Evolutionary conservation across 2,329 filamentous ascomycete species (phyloP).

Genomic region (Pyricularia sp.): DNA sequence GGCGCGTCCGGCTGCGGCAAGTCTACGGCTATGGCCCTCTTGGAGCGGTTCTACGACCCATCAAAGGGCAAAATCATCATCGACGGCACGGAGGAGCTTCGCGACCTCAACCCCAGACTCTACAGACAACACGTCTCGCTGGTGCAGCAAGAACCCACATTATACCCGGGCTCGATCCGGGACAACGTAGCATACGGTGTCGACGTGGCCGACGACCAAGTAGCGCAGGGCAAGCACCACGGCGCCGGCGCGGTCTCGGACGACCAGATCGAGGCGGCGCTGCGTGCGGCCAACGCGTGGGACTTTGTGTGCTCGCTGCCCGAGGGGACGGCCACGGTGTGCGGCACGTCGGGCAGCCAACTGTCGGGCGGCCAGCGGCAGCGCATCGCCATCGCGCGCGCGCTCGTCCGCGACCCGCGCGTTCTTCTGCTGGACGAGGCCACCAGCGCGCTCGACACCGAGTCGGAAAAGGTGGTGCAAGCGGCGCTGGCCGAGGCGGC

Average conservation of each 20-base stretch:
- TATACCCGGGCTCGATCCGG: constrained; percentile 36
- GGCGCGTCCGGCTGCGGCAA: constrained; percentile 51
- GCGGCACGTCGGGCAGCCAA: constrained; percentile 47
- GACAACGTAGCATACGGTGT: constrained; percentile 35
- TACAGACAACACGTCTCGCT: constrained; percentile 44
- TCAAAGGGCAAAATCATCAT: constrained; percentile 35
- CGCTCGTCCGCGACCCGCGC: constrained; percentile 44
- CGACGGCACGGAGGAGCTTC: constrained; percentile 2
- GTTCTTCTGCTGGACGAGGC: constrained; percentile 54
- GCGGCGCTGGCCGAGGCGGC: constrained; percentile 32
- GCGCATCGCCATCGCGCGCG: constrained; percentile 49
- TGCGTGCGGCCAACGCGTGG: constrained; percentile 36
- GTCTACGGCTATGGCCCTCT: constrained; percentile 47
- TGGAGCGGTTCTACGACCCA: constrained; percentile 35
- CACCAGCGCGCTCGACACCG: constrained; percentile 38
- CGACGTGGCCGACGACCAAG: constrained; percentile 11
- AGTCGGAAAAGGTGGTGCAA: constrained; percentile 42
- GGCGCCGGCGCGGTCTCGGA: constrained; percentile 17
- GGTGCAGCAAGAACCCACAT: constrained; percentile 48
- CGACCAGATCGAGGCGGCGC: constrained; percentile 30
- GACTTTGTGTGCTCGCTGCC: constrained; percentile 36
- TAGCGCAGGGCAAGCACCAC: background rate
- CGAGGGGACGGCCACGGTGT: constrained; percentile 43
- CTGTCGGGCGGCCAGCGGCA: constrained; percentile 52
- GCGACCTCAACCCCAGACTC: constrained; percentile 33